Base-by-base conservation (phyloP, 2,329 filamentous ascomycete species). In the Calonectria fujianensis region DNA sequence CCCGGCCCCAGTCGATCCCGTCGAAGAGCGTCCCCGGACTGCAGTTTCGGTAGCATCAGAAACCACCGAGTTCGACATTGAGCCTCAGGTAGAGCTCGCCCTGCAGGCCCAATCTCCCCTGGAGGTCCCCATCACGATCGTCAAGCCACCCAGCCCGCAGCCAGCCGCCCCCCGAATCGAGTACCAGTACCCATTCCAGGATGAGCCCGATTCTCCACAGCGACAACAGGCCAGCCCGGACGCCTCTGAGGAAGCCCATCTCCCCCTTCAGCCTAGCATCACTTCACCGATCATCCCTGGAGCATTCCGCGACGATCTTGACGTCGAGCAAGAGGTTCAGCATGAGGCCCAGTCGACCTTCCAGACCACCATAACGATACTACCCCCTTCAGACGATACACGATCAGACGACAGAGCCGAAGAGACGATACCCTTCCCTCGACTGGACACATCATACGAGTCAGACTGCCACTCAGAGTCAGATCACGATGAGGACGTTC, bases 21-120 rank as follows among this genome's bases (percentile, higher is more conserved):
- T 83, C 16, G 88, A 91, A 37, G 86, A 90, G 54, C 85, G 86
- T 39, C 92, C 91, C 2, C 84, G 84, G 39, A 93, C 93, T 20
- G 90, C 92, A 4, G 82, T 91, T 18, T 94, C 93, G 8, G 86
- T 85, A 61, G 86, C 85, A 8, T 93, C 92, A n/a, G 89, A 89
- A 52, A 89, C 89, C 10, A 95, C 93, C 0, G 92, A 94, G 79
- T 94, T 95, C 78, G 94, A 96, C 77, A 89, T 88, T n/a, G 94
- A 95, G 78, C 89, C 92, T 29, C 94, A 95, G 81, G 91, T 89
- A 1, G 90, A 92, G 59, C 85, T 89, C 1, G 85, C 88, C 0
- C 79, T 86, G 20, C 85, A 84, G 54, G 82, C 85, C 31, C 76
- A 82, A 14, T 67, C 80, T 31, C 78, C 79, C 14, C 64, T 77